A percentile compares a stretch with the other conserved stretches of the same genome.
These are phyloP conservation scores for Zelopaecilomyces penicillatus DNA, from an alignment of 2,329 filamentous ascomycete genomes.

Conservation along the genomic window DNA sequence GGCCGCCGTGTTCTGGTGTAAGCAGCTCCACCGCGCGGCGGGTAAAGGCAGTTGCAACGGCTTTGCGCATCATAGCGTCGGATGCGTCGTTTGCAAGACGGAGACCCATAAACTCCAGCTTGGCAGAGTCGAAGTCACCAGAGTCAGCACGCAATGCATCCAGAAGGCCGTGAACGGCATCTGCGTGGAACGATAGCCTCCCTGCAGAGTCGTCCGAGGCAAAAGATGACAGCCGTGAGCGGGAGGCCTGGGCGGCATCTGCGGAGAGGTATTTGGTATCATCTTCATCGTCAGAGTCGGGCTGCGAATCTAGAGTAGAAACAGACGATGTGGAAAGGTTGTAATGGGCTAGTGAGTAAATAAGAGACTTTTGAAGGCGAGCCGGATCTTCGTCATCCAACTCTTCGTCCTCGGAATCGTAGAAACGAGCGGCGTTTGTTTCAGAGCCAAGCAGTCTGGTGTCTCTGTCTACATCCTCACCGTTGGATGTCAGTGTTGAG, in stretches of 20 bases:
- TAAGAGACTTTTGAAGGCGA: slow-evolving; percentile 44
- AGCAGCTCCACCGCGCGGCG: slow-evolving; percentile 67
- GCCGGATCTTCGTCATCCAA: slow-evolving; percentile 42
- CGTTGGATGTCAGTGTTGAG: slow-evolving; percentile 28
- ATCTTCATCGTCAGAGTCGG: slow-evolving; percentile 57
- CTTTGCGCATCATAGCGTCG: slow-evolving; percentile 77
- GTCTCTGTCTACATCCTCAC: slow-evolving; percentile 31
- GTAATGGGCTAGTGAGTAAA: slow-evolving; percentile 45
- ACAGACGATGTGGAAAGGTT: slow-evolving; percentile 47
- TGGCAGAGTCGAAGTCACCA: slow-evolving; percentile 70
- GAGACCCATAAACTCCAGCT: slow-evolving; percentile 89
- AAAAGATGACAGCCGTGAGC: slow-evolving; percentile 62
- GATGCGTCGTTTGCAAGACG: slow-evolving; percentile 86
- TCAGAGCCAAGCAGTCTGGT: slow-evolving; percentile 37
- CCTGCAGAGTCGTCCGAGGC: slow-evolving; percentile 61
- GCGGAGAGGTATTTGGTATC: slow-evolving; percentile 51
- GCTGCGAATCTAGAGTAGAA: slow-evolving; percentile 55
- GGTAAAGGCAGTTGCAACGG: slow-evolving; percentile 78
- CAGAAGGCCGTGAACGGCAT: slow-evolving; percentile 78
- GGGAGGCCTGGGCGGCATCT: slow-evolving; percentile 36
- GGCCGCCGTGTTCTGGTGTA: slow-evolving; percentile 38
- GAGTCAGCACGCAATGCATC: slow-evolving; percentile 71
- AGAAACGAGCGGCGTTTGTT: slow-evolving; percentile 43
- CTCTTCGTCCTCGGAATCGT: slow-evolving; percentile 40
- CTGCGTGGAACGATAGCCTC: slow-evolving; percentile 62